Conservation (phyloP, 306 rosid genomes). For the Lithocarpus polystachyus region DNA sequence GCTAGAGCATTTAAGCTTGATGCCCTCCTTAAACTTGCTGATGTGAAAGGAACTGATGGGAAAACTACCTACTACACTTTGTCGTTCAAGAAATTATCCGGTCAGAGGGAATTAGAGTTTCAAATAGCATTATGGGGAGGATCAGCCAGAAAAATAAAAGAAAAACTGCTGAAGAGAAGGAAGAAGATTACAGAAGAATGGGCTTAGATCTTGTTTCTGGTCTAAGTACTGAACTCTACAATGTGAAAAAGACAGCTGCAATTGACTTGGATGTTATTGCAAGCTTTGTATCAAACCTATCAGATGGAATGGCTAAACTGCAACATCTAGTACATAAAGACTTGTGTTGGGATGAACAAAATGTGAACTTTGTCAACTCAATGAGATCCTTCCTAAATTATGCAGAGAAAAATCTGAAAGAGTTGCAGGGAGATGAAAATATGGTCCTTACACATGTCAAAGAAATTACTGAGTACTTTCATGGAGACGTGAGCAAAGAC, state of each 20-base stretch:
- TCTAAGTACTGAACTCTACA: slow-evolving; percentile 75
- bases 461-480: slow-evolving; percentile 85
- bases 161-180: slow-evolving; percentile 74
- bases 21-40: slow-evolving; percentile 82
- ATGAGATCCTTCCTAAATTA: slow-evolving; percentile 49
- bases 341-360: slow-evolving; percentile 36
- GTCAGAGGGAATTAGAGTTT: slow-evolving; percentile 72
- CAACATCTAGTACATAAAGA: slow-evolving; percentile 37
- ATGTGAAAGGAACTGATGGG: slow-evolving; percentile 90
- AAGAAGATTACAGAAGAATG: slow-evolving; percentile 77
- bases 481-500: slow-evolving; percentile 81
- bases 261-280: slow-evolving; percentile 80
- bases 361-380: slow-evolving; percentile 34
- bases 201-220: slow-evolving; percentile 85
- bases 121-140: slow-evolving; percentile 37
- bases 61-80: slow-evolving; percentile 92
- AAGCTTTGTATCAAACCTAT: slow-evolving; percentile 55
- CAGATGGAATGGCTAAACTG: slow-evolving; percentile 51
- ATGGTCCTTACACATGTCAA: slow-evolving; percentile 60
- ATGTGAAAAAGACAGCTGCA: slow-evolving; percentile 84
- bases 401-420: slow-evolving; percentile 53
- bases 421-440: slow-evolving; percentile 64
- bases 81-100: slow-evolving; percentile 86
- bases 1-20: slow-evolving; percentile 90
- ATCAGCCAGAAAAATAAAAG: no score